Conservation (phyloP, 1,284 basidiomycete genomes). For the Acaromyces ingoldii region DNA sequence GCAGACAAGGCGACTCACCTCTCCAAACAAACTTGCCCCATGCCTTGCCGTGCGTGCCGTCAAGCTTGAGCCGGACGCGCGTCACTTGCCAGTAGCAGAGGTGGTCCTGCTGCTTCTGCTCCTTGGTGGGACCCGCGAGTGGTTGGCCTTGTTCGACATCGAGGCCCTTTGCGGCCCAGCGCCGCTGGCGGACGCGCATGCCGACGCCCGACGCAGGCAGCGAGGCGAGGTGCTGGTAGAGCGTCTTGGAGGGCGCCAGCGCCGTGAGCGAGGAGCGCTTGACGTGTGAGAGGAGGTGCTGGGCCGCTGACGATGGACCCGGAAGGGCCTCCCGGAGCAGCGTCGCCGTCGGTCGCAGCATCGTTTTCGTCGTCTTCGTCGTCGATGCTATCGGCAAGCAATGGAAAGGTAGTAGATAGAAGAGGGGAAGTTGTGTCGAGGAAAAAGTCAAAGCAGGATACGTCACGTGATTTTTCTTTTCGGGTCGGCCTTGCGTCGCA, state of each 20-base stretch:
- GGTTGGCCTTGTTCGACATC: constrained; percentile 7
- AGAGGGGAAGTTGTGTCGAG: no score
- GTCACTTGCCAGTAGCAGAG: constrained; percentile 35
- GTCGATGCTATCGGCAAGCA: no score
- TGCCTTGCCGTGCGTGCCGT: constrained; percentile 32
- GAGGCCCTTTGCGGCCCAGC: constrained; percentile 28
- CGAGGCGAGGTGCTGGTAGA: constrained; percentile 27
- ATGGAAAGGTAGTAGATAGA: no score
- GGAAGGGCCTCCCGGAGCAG: no score
- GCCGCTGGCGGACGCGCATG: constrained; percentile 16
- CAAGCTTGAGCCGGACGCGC: constrained; percentile 28
- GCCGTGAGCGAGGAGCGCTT: constrained; percentile 3
- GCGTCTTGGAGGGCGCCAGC: constrained; percentile 12
- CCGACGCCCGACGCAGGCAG: constrained; percentile 33
- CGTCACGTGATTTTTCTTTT: no score
- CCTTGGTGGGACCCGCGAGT: background rate
- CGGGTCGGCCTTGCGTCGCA: no score
- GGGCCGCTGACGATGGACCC: no score
- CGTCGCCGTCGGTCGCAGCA: no score
- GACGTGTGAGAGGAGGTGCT: constrained; percentile 44
- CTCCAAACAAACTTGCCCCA: constrained; percentile 34
- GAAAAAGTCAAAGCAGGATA: no score
- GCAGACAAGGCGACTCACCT: constrained; percentile 21
- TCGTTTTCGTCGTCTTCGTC: no score
- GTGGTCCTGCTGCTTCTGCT: constrained; percentile 11